phyloP scores from a whole-genome alignment of 2,329 filamentous ascomycete species.

The Venturia asperata region DNA sequence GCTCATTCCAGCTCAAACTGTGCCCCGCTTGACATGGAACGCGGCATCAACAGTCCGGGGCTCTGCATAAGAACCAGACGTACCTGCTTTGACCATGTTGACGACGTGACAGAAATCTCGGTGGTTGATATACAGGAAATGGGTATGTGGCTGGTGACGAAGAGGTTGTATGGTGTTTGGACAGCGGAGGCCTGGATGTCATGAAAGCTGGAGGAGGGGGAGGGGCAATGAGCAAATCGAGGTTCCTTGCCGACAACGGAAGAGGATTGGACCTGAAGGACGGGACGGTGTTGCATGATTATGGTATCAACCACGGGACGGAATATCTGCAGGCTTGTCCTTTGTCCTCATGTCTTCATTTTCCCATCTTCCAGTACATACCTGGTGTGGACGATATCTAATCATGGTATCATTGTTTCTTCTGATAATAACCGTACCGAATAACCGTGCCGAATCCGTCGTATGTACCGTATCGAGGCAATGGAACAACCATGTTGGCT shows the following conservation, averaged over 20 bases:
- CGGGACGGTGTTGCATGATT: not conserved
- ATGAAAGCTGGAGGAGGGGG: too few species aligned
- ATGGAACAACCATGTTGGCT: too few species aligned
- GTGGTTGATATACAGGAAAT: not conserved
- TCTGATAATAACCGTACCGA: too few species aligned
- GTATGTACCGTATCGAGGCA: too few species aligned
- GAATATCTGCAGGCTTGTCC: not conserved
- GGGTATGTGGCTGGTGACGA: not conserved
- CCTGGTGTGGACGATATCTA: too few species aligned
- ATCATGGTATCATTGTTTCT: too few species aligned
- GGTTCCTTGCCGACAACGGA: not conserved
- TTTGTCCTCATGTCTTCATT: too few species aligned
- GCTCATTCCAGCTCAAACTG: conserved; percentile 15
- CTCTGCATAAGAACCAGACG: not conserved
- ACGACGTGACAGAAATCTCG: conserved; percentile 26
- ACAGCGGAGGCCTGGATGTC: not conserved
- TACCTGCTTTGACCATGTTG: conserved; percentile 68
- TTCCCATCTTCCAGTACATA: too few species aligned
- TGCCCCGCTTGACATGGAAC: conserved; percentile 10
- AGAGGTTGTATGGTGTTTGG: not conserved
- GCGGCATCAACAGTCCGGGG: not conserved
- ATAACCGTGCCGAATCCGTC: too few species aligned
- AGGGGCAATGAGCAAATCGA: conserved; percentile 10
- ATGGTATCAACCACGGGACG: not conserved
- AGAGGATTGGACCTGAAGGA: not conserved